A percentile compares a stretch with the other conserved stretches of the same genome.
These are phyloP conservation scores for Sanguinoderma infundibulare DNA, from an alignment of 1,284 basidiomycete genomes.

Conservation along the genomic window DNA sequence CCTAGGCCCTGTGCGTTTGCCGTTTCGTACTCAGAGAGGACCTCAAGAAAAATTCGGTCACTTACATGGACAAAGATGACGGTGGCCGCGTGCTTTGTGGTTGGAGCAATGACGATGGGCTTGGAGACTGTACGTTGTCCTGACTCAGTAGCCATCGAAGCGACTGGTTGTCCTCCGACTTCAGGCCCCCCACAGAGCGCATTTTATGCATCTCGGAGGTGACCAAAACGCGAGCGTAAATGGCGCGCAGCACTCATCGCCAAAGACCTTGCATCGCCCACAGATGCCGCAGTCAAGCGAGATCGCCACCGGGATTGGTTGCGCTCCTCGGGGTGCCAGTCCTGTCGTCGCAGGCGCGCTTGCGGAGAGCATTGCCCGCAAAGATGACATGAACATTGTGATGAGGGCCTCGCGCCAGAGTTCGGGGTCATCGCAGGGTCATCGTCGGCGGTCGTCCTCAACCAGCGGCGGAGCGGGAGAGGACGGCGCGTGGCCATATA, in stretches of 20 bases:
- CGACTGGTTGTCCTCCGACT: slow-evolving; percentile 7
- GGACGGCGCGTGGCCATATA: slow-evolving; percentile 8
- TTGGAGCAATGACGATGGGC: slow-evolving; percentile 18
- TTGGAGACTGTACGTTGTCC: background rate
- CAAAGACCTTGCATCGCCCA: slow-evolving; percentile 26
- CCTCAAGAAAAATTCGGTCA: background rate
- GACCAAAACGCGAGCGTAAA: slow-evolving; percentile 12
- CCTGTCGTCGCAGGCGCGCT: slow-evolving; percentile 3
- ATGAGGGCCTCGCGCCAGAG: background rate
- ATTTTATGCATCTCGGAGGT: slow-evolving; percentile 9
- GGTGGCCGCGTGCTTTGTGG: slow-evolving; percentile 31
- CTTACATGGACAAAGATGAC: slow-evolving; percentile 45
- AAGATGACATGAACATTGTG: background rate
- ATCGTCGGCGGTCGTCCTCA: slow-evolving; percentile 2
- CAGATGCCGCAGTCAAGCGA: slow-evolving; percentile 24
- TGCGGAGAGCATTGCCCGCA: slow-evolving; percentile 6
- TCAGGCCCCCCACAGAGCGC: background rate
- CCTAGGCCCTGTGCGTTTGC: slow-evolving; percentile 45
- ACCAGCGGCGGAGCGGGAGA: background rate
- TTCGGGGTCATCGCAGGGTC: background rate
- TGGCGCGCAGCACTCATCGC: slow-evolving; percentile 28
- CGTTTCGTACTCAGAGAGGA: background rate
- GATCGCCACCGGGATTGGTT: background rate
- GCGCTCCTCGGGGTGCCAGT: slow-evolving; percentile 3
- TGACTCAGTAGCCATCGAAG: slow-evolving; percentile 15